phyloP scores from a whole-genome alignment of 1,284 basidiomycete genomes.

The Leucoagaricus sp. region DNA sequence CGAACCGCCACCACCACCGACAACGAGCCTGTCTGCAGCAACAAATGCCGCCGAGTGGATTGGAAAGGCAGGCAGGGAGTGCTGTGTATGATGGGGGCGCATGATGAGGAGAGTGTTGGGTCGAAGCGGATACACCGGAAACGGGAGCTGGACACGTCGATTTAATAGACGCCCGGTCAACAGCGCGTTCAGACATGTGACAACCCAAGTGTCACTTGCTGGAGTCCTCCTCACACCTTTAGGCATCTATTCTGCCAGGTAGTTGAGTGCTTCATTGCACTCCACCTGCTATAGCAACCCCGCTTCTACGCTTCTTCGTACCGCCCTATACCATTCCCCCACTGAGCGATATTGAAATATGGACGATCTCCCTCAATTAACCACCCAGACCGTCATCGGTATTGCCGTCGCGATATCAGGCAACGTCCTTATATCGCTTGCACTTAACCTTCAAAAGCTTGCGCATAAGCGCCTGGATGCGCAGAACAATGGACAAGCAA shows the following conservation, averaged over 20 bases:
- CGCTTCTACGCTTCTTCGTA: not conserved
- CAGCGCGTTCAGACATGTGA: conserved; percentile 12
- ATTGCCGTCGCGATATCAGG: conserved; percentile 84
- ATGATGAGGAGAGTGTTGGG: conserved; percentile 43
- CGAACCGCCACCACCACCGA: conserved; percentile 89
- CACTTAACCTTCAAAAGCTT: conserved; percentile 90
- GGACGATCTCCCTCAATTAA: conserved; percentile 57
- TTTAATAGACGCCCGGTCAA: not conserved
- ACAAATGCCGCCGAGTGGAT: conserved; percentile 89
- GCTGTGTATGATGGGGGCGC: conserved; percentile 78
- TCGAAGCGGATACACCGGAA: not conserved
- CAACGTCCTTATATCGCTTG: conserved; percentile 88
- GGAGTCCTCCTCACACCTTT: not conserved
- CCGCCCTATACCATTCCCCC: not conserved
- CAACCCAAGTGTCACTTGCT: not conserved
- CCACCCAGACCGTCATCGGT: conserved; percentile 68
- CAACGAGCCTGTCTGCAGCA: conserved; percentile 69
- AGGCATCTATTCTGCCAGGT: not conserved
- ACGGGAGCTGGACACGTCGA: conserved; percentile 10
- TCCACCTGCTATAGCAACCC: not conserved
- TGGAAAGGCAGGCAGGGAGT: conserved; percentile 77
- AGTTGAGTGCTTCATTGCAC: not conserved
- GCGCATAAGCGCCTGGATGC: conserved; percentile 78
- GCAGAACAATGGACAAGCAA: conserved; percentile 25
- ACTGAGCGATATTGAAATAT: conserved; percentile 19